Evolutionary conservation across 176 grass and related monocot species (phyloP), one percentile per base, ranked within the genome.

Genomic region (Paspalum vaginatum): DNA sequence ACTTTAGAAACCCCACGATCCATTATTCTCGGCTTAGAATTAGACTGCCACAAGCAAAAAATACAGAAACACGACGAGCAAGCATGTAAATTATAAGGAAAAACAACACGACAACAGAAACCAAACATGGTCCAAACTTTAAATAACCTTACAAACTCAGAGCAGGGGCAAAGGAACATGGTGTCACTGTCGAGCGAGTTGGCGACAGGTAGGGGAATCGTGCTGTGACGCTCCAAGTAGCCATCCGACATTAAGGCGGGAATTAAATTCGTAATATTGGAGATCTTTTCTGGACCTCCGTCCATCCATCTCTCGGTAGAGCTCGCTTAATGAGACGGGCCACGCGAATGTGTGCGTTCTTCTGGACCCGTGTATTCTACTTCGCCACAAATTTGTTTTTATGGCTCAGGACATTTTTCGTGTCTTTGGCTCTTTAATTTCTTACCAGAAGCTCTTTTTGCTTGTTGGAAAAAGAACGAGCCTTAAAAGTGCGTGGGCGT

Each of bases 231-330:
- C 37, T 44, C 46, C 59, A 65, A 65, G 71, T 74, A 75, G 50
- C 61, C 65, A 75, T 83, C 74, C 6, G 15, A 0, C 65, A 60
- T 62, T 77, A 85, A 70, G 27, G 27, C 13, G 10, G 0, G 11
- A 67, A 70, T 70, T 78, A 2, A 79, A 71, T 85, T 61, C 37
- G 21, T 61, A 71, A 79, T 70, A 53, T 63, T 63, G 54, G 21
- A 20, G 75, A 70, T 85, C 55, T 62, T 78, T 55, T 44, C 2
- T 45, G 75, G 74, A 85, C 74, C 75, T 44, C 81, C 42, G n/a
- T 43, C 8, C 42, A 8, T 8, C 8, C 9, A 56, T 52, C n/a
- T 21, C 18, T 14, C 20, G 9, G 24, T 5, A 12, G 5, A 60
- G 32, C 22, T 26, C 6, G 43, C 13, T 82, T 26, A 14, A 53